Evolutionary conservation across 1,139 yeast species (phyloP).

Genomic region (Candida gigantensis): DNA sequence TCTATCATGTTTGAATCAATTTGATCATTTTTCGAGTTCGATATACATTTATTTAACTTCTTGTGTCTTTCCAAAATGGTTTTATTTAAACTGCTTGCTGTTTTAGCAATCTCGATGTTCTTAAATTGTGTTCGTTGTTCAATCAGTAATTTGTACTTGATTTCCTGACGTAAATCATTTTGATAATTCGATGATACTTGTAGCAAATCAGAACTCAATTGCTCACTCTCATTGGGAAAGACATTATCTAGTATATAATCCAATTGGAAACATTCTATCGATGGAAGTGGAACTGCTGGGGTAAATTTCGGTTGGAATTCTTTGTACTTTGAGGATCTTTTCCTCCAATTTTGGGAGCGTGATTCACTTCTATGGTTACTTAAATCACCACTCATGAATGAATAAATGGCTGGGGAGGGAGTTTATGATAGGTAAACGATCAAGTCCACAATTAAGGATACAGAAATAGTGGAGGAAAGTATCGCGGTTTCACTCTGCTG

Average conservation of each 20-base stretch:
- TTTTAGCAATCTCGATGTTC: slow-evolving; percentile 34
- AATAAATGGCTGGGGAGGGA: no score
- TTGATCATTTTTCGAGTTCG: slow-evolving; percentile 8
- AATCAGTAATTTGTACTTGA: slow-evolving; percentile 34
- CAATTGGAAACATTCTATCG: slow-evolving; percentile 41
- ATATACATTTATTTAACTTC: slow-evolving; percentile 19
- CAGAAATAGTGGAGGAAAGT: no score
- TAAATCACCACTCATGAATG: neutral
- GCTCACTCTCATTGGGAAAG: slow-evolving; percentile 32
- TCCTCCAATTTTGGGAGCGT: slow-evolving; percentile 2
- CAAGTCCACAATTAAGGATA: no score
- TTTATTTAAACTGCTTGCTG: slow-evolving; percentile 24
- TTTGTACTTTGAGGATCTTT: slow-evolving; percentile 6
- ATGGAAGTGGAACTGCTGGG: slow-evolving; percentile 25
- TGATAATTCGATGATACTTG: slow-evolving; percentile 39
- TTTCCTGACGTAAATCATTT: slow-evolving; percentile 40
- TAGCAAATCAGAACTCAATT: slow-evolving; percentile 34
- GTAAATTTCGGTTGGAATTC: slow-evolving; percentile 19
- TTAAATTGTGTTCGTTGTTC: slow-evolving; percentile 42
- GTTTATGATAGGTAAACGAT: no score
- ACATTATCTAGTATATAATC: slow-evolving; percentile 35
- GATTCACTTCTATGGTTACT: neutral
- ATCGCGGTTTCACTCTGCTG: no score
- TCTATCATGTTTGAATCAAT: slow-evolving; percentile 15
- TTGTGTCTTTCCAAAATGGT: slow-evolving; percentile 21